Conservation (phyloP, 2,329 filamentous ascomycete genomes). For the Talaromyces atroroseus region DNA sequence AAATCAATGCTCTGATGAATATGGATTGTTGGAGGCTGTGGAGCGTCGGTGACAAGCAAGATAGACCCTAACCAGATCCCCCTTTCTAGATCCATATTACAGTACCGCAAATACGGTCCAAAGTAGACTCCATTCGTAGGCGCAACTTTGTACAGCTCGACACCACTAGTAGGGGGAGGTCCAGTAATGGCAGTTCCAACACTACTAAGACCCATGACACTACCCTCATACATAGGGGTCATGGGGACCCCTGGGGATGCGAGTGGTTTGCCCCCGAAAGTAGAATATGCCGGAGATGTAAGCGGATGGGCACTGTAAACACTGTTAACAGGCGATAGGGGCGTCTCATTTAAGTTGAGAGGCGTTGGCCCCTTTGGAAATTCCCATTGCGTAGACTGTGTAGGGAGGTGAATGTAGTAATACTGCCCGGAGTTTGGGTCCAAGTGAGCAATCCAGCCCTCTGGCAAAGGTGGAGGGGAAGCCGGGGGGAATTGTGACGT, state of each 20-base stretch:
- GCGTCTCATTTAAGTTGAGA: slow-evolving; percentile 72
- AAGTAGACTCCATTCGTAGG: slow-evolving; percentile 98
- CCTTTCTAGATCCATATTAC: slow-evolving; percentile 92
- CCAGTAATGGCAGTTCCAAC: slow-evolving; percentile 58
- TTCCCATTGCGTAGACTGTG: slow-evolving; percentile 96
- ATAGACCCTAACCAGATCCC: slow-evolving; percentile 92
- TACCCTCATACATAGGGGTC: slow-evolving; percentile 74
- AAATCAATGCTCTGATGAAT: slow-evolving; percentile 85
- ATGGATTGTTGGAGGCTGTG: slow-evolving; percentile 92
- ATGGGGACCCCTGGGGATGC: slow-evolving; percentile 77
- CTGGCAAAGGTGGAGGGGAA: slow-evolving; percentile 86
- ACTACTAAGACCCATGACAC: slow-evolving; percentile 43
- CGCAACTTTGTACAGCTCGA: slow-evolving; percentile 88
- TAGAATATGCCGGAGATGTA: slow-evolving; percentile 61
- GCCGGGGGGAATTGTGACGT: slow-evolving; percentile 56
- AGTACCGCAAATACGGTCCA: slow-evolving; percentile 89
- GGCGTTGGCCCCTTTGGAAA: slow-evolving; percentile 95
- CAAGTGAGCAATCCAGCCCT: slow-evolving; percentile 96
- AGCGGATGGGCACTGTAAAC: slow-evolving; percentile 67
- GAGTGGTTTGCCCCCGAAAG: slow-evolving; percentile 49
- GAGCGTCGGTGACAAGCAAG: slow-evolving; percentile 82
- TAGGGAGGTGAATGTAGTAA: slow-evolving; percentile 95
- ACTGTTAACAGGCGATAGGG: slow-evolving; percentile 74
- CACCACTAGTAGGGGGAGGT: slow-evolving; percentile 71
- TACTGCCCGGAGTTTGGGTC: slow-evolving; percentile 96